These are phyloP conservation scores for Medicago truncatula DNA, from an alignment of 306 rosid species.

Conservation along the genomic window DNA sequence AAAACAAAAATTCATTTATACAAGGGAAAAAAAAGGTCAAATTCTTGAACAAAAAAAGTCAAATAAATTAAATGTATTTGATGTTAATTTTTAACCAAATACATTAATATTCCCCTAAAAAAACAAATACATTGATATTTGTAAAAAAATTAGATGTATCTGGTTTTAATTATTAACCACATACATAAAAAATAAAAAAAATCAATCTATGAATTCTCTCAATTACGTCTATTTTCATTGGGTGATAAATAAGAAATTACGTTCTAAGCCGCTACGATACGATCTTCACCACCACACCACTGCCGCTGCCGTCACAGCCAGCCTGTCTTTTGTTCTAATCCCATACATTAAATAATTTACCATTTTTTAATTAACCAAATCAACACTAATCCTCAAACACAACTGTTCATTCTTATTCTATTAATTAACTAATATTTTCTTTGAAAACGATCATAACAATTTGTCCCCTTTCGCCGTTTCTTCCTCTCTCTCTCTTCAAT, in stretches of 20 bases:
- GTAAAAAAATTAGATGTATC: too few species aligned
- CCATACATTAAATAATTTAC: background rate
- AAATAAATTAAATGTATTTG: too few species aligned
- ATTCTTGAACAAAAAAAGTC: too few species aligned
- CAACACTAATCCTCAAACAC: conserved; percentile 15
- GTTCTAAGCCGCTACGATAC: conserved; percentile 28
- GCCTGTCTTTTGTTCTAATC: conserved; percentile 33
- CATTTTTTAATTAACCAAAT: background rate
- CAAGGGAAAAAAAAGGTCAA: too few species aligned
- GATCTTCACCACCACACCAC: conserved; percentile 22
- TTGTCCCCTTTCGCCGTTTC: conserved; percentile 66
- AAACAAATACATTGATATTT: too few species aligned
- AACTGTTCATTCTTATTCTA: conserved; percentile 3
- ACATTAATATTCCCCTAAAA: too few species aligned
- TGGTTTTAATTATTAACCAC: too few species aligned
- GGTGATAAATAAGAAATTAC: conserved; percentile 10
- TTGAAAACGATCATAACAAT: conserved; percentile 44
- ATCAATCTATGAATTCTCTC: background rate
- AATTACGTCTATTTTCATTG: conserved; percentile 7
- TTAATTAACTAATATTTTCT: conserved; percentile 18
- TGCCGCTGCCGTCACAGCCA: conserved; percentile 47
- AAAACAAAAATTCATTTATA: too few species aligned
- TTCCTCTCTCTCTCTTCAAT: conserved; percentile 42
- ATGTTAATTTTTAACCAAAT: too few species aligned
- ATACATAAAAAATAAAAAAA: background rate